These are phyloP conservation scores for Backusella mclennaniae DNA, from an alignment of 192 early-diverging fungal genomes.

Conservation along the genomic window DNA sequence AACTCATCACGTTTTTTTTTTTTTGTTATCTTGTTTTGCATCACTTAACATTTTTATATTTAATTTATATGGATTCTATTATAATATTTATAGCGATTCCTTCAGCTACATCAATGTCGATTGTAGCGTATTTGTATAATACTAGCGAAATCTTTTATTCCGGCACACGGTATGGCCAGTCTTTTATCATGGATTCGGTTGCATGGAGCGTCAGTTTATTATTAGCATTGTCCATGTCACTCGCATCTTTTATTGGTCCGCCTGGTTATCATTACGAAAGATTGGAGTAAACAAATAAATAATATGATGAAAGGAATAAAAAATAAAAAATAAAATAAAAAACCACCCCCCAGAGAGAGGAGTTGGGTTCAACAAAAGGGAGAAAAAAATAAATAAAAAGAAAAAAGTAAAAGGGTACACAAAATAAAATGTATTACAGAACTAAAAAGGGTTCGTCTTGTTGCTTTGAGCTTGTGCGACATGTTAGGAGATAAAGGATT, in stretches of 20 bases:
- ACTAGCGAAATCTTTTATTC: slow-evolving; percentile 16
- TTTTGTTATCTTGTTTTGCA: not conserved
- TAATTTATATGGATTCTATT: not conserved
- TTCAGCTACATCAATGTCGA: slow-evolving; percentile 14
- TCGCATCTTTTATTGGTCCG: slow-evolving; percentile 18
- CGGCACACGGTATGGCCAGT: slow-evolving; percentile 20
- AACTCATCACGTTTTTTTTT: not conserved
- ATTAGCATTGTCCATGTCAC: slow-evolving; percentile 16
- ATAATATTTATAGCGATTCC: slow-evolving; percentile 16
- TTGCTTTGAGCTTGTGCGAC: slow-evolving; percentile 1
- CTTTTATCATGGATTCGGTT: slow-evolving; percentile 19
- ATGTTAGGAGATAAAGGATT: not conserved
- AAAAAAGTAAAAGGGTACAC: not conserved
- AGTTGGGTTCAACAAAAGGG: not conserved
- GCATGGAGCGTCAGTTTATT: slow-evolving; percentile 22
- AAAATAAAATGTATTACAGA: slow-evolving; percentile 7
- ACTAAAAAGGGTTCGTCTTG: slow-evolving; percentile 4
- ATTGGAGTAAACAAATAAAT: slow-evolving; percentile 14
- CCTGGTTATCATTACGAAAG: slow-evolving; percentile 20
- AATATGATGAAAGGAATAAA: not conserved
- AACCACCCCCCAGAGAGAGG: not conserved
- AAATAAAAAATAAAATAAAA: not conserved
- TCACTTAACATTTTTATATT: not conserved
- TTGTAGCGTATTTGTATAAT: slow-evolving; percentile 25
- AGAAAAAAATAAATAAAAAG: not conserved